A percentile compares a stretch with the other conserved stretches of the same genome.
Conservation (phyloP, 2,329 filamentous ascomycete species). For the Xylariaceae sp. region DNA sequence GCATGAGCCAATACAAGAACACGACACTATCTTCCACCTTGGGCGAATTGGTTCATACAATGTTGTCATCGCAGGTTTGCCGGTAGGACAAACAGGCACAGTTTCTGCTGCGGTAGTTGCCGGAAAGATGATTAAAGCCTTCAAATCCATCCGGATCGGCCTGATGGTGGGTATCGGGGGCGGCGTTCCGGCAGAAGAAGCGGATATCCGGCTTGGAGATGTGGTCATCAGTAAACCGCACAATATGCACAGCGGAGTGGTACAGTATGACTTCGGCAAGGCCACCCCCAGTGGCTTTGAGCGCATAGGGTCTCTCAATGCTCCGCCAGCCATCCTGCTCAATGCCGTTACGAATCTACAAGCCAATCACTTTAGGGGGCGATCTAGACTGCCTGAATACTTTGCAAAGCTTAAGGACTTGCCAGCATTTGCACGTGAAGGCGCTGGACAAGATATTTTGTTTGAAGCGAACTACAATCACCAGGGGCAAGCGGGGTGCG, state of each 20-base stretch:
- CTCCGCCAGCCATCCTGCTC: not conserved
- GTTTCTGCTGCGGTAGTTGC: not conserved
- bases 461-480: not conserved
- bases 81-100: not conserved
- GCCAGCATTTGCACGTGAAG: not conserved
- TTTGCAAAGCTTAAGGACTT: not conserved
- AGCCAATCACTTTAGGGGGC: too few species aligned
- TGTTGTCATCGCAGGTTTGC: not conserved
- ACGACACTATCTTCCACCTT: not conserved
- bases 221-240: not conserved
- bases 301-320: not conserved
- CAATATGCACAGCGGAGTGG: not conserved
- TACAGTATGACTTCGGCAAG: not conserved
- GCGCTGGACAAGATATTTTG: not conserved
- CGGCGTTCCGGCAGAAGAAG: not conserved
- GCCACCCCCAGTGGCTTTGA: not conserved
- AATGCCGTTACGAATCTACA: not conserved
- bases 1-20: not conserved
- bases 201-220: not conserved
- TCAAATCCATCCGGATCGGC: not conserved
- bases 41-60: not conserved
- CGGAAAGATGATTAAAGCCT: not conserved
- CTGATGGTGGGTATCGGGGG: not conserved
- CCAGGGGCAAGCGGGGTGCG: not conserved
- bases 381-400: too few species aligned